Conservation (phyloP, 768 basidiomycete species). For the Arthromyces matolae region DNA sequence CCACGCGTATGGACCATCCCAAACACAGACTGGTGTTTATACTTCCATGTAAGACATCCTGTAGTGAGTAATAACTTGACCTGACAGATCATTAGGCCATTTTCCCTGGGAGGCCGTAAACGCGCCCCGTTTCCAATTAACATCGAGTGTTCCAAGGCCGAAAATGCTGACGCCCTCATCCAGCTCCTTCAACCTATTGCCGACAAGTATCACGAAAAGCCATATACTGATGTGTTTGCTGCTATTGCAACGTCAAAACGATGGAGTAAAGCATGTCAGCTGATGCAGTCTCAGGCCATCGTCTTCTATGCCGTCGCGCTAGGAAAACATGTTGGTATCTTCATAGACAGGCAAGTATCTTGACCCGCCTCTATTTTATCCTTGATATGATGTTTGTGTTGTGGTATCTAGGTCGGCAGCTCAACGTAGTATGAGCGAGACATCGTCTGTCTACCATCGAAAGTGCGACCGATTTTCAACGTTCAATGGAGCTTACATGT, state of each 20-base stretch:
- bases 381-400: background rate
- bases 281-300: background rate
- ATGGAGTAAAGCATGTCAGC: background rate
- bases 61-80: background rate
- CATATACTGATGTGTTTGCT: background rate
- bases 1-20: background rate
- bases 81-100: background rate
- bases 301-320: background rate
- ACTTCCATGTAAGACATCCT: background rate
- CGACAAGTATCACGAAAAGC: background rate
- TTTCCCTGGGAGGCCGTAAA: background rate
- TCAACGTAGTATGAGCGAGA: background rate
- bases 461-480: background rate
- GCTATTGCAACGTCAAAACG: background rate
- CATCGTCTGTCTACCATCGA: too few relatives aligned
- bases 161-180: background rate
- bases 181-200: background rate
- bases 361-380: background rate
- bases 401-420: background rate
- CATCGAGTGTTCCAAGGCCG: background rate
- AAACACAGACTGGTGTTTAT: background rate
- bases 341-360: background rate
- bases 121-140: background rate
- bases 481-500: background rate
- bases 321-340: slow-evolving; percentile 2